A percentile compares a stretch with the other conserved stretches of the same genome.
Conservation (phyloP, 768 basidiomycete species). For the Tylopilus sp. region DNA sequence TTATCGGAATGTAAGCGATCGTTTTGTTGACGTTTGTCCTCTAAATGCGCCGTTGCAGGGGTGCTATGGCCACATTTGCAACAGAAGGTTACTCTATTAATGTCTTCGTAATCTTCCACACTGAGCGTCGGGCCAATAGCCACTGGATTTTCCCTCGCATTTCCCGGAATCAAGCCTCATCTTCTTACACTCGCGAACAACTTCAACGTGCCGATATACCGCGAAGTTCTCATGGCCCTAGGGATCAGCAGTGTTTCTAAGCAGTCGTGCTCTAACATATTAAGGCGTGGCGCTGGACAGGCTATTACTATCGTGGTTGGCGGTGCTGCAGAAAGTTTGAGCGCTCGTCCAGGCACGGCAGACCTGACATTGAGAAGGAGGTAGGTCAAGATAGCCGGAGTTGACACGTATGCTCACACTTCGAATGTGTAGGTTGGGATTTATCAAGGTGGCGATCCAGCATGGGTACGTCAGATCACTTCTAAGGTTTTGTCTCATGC, state of each 20-base stretch:
- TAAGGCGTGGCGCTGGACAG: slow-evolving; percentile 54
- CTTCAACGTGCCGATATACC: slow-evolving; percentile 90
- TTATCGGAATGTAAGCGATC: slow-evolving; percentile 87
- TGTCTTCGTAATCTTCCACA: not conserved
- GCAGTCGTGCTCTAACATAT: slow-evolving; percentile 83
- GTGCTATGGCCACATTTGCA: slow-evolving; percentile 92
- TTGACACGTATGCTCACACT: not conserved
- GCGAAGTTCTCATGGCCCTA: slow-evolving; percentile 82
- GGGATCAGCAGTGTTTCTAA: slow-evolving; percentile 95
- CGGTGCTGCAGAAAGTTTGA: slow-evolving; percentile 91
- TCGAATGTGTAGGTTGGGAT: slow-evolving; percentile 61
- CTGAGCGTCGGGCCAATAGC: slow-evolving; percentile 41
- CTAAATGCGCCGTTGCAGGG: slow-evolving; percentile 47
- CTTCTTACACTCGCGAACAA: slow-evolving; percentile 88
- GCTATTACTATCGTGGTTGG: slow-evolving; percentile 96
- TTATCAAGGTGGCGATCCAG: slow-evolving; percentile 92
- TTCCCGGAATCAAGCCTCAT: slow-evolving; percentile 91
- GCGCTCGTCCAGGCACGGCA: slow-evolving; percentile 95
- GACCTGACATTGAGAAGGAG: slow-evolving; percentile 77
- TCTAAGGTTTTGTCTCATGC: not conserved
- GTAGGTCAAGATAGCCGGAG: slow-evolving; percentile 29
- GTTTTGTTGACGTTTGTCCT: not conserved
- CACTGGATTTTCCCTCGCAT: slow-evolving; percentile 84
- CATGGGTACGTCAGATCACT: slow-evolving; percentile 56
- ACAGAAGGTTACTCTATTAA: slow-evolving; percentile 69